phyloP scores from a whole-genome alignment of 2,329 filamentous ascomycete species.

The Penicillium hesseltinei region DNA sequence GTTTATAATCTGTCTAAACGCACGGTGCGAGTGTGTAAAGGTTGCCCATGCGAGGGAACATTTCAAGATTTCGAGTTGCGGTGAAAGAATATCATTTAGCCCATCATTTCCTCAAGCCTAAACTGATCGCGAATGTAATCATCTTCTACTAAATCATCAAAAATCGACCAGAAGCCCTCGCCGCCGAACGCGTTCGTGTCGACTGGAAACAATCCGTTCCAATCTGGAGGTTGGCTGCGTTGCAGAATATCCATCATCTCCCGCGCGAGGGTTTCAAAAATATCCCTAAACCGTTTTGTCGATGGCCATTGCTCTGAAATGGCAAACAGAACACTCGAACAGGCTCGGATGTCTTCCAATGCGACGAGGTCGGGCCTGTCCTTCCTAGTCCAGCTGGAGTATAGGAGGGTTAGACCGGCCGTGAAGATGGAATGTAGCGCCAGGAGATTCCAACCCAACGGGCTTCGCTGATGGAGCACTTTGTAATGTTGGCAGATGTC shows the following conservation, averaged over 20 bases:
- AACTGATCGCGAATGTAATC: background rate
- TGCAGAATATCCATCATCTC: background rate
- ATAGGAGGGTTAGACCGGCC: background rate
- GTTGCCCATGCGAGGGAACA: background rate
- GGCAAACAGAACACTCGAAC: background rate
- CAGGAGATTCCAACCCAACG: background rate
- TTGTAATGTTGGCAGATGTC: slow-evolving; percentile 1
- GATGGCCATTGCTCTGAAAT: background rate
- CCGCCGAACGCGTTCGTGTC: background rate
- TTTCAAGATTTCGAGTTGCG: background rate
- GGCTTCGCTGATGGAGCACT: background rate
- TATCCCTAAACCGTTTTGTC: background rate
- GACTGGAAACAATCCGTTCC: background rate
- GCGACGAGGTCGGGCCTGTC: background rate
- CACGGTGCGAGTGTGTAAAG: background rate
- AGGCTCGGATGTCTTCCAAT: background rate
- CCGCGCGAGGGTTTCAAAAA: background rate
- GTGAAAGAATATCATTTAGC: background rate
- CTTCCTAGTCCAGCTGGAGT: background rate
- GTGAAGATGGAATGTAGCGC: background rate
- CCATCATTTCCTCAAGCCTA: background rate
- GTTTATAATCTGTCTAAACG: background rate
- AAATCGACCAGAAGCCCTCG: background rate
- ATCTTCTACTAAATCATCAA: background rate
- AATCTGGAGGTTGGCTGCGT: background rate